Percentiles rank a stretch among this genome's conserved stretches.
Conservation (phyloP, 495 filamentous ascomycete species). For the Podospora pseudoanserina region DNA sequence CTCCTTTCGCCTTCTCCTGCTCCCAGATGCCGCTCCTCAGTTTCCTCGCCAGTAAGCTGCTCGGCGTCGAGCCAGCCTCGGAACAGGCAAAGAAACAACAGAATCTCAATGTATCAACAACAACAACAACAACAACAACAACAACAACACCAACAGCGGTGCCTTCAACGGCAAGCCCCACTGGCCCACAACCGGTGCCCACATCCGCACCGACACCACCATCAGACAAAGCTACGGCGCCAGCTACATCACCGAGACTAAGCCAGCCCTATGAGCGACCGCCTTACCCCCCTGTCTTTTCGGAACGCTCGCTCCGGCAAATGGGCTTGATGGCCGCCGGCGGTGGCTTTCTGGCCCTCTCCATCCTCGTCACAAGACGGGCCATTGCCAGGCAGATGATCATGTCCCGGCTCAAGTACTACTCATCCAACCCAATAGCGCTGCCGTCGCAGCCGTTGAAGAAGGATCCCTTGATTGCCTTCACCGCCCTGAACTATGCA, state of each 20-base stretch:
- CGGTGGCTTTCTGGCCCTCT: conserved; percentile 65
- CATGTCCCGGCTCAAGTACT: conserved; percentile 60
- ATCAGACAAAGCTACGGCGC: background rate
- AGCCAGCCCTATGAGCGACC: background rate
- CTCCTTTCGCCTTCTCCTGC: too few species aligned
- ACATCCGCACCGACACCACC: conserved; percentile 3
- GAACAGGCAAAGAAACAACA: background rate
- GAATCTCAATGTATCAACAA: background rate
- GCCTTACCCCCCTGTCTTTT: conserved; percentile 18
- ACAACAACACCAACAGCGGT: background rate
- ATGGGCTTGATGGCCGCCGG: conserved; percentile 58
- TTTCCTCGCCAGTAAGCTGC: background rate
- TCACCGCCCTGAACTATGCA: conserved; percentile 77
- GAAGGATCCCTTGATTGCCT: conserved; percentile 57
- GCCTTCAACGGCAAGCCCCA: background rate
- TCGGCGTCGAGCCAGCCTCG: background rate
- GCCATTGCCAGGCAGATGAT: conserved; percentile 54
- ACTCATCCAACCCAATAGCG: conserved; percentile 51
- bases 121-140: background rate
- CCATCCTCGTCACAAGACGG: conserved; percentile 66
- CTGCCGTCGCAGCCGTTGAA: background rate
- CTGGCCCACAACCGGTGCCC: background rate
- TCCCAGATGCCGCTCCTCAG: background rate
- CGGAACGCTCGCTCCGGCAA: conserved; percentile 24
- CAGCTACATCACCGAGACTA: background rate